Evolutionary conservation across 257 asterid species (phyloP).

Genomic region (Scutellaria minor): DNA sequence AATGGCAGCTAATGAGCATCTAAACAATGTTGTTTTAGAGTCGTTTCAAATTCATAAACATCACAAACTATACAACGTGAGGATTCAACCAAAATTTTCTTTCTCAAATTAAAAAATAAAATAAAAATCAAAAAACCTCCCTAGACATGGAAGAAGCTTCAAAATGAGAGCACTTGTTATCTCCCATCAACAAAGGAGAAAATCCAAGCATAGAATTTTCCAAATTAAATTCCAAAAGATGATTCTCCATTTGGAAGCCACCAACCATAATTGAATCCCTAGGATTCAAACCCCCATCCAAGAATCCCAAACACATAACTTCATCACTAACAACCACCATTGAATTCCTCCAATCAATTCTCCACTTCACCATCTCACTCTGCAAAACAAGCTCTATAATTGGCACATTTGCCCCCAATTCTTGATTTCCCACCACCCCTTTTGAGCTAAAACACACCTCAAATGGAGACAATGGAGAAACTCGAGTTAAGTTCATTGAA

Average conservation of each 20-base stretch:
- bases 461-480: constrained; percentile 64
- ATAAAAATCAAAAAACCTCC: constrained; percentile 19
- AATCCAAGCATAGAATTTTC: constrained; percentile 85
- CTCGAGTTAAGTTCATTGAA: constrained; percentile 52
- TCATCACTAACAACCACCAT: constrained; percentile 67
- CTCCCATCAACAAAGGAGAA: constrained; percentile 49
- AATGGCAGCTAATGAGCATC: no score
- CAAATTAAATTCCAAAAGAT: constrained; percentile 68
- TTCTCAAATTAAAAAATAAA: background rate
- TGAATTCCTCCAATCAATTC: constrained; percentile 61
- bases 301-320: constrained; percentile 78
- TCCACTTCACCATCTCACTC: constrained; percentile 92
- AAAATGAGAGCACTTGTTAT: constrained; percentile 56
- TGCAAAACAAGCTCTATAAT: constrained; percentile 70
- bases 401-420: constrained; percentile 53
- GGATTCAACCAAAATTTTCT: constrained; percentile 16
- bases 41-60: background rate
- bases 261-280: constrained; percentile 70
- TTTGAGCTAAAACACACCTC: constrained; percentile 64
- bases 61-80: constrained; percentile 28
- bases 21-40: no score
- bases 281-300: constrained; percentile 72
- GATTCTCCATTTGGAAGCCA: constrained; percentile 77
- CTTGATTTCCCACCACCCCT: constrained; percentile 35
- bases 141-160: constrained; percentile 23